Percentiles rank a stretch among this genome's conserved stretches.
Conservation (phyloP, 2,329 filamentous ascomycete genomes). For the Periconia macrospinosa region DNA sequence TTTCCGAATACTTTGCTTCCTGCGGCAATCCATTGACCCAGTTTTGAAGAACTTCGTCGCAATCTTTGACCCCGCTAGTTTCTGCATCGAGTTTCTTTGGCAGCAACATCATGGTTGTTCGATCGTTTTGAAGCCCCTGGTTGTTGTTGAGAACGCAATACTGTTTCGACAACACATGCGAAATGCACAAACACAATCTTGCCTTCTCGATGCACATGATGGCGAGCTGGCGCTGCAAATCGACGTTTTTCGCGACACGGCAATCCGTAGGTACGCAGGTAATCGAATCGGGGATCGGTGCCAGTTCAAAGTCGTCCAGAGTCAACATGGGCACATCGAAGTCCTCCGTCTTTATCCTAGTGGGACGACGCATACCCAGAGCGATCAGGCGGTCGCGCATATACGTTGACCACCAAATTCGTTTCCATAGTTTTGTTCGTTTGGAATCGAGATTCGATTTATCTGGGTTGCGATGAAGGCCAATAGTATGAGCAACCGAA, state of each 20-base stretch:
- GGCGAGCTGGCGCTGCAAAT: slow-evolving; percentile 77
- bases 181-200: slow-evolving; percentile 85
- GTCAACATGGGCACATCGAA: slow-evolving; percentile 91
- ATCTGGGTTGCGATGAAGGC: slow-evolving; percentile 82
- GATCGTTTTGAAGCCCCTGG: slow-evolving; percentile 70
- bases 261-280: slow-evolving; percentile 71
- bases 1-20: slow-evolving; percentile 69
- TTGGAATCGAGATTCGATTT: slow-evolving; percentile 73
- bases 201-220: slow-evolving; percentile 90
- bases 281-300: slow-evolving; percentile 67
- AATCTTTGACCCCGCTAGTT: slow-evolving; percentile 74
- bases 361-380: slow-evolving; percentile 89
- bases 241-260: slow-evolving; percentile 68
- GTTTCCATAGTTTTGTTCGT: slow-evolving; percentile 84
- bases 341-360: slow-evolving; percentile 88
- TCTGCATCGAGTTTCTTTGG: slow-evolving; percentile 87
- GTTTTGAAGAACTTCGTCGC: slow-evolving; percentile 75
- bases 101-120: slow-evolving; percentile 81
- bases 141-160: slow-evolving; percentile 89
- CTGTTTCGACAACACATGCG: slow-evolving; percentile 84
- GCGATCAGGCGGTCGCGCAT: slow-evolving; percentile 93
- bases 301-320: slow-evolving; percentile 81
- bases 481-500: slow-evolving; percentile 89
- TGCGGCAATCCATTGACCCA: slow-evolving; percentile 76
- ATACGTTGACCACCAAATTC: slow-evolving; percentile 98